These are phyloP conservation scores for Straminergon stramineum DNA, from an alignment of 225 moss, liverwort and hornwort genomes.

Conservation along the genomic window DNA sequence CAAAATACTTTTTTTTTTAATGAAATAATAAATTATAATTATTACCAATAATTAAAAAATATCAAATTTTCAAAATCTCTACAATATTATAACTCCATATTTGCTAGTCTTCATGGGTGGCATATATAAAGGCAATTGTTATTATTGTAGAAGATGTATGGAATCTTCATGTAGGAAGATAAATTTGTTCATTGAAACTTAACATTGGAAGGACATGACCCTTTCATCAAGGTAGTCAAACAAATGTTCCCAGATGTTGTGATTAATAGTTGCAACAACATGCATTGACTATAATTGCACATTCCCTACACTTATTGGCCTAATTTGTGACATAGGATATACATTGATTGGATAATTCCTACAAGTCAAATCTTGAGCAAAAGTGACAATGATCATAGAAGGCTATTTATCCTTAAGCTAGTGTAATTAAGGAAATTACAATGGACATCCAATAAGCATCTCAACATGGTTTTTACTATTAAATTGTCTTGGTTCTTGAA, in stretches of 20 bases:
- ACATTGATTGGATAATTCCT: background rate
- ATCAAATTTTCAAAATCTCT: background rate
- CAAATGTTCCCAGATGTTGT: background rate
- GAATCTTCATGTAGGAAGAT: background rate
- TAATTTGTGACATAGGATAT: background rate
- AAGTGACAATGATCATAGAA: background rate
- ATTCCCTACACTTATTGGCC: background rate
- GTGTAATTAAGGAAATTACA: too few species aligned
- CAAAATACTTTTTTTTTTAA: background rate
- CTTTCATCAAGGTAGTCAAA: fast-evolving
- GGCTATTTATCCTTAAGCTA: background rate
- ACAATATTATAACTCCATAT: background rate
- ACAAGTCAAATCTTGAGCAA: background rate
- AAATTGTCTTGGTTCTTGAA: background rate
- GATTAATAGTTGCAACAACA: background rate
- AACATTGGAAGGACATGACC: fast-evolving
- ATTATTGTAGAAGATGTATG: background rate
- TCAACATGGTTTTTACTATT: background rate
- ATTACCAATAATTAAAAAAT: background rate
- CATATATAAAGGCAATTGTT: background rate
- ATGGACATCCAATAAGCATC: background rate
- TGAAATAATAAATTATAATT: background rate
- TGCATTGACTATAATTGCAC: background rate
- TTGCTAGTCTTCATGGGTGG: background rate
- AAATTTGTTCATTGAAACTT: background rate